These are phyloP conservation scores for Cladosporium sp. DNA, from an alignment of 2,329 filamentous ascomycete species.

Conservation along the genomic window DNA sequence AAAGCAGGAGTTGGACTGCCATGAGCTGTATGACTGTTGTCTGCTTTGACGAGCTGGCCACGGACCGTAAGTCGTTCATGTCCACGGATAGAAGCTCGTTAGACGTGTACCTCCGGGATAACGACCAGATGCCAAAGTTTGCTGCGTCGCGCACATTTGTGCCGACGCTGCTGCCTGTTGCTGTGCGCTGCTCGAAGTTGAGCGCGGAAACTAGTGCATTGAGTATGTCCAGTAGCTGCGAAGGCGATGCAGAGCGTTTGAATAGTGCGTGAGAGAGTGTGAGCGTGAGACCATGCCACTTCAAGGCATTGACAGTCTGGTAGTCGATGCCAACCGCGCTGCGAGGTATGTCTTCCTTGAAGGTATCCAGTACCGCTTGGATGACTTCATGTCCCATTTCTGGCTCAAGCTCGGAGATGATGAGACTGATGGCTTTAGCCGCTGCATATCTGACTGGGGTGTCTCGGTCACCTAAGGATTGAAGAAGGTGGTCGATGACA, in stretches of 20 bases:
- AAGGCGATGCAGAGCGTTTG: conserved; percentile 72
- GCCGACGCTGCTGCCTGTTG: conserved; percentile 81
- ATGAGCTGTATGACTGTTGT: conserved; percentile 60
- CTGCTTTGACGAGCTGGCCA: conserved; percentile 1
- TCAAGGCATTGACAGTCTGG: conserved; percentile 73
- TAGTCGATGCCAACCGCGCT: conserved; percentile 56
- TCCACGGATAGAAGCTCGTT: conserved; percentile 69
- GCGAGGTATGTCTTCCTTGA: conserved; percentile 62
- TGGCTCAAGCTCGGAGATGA: conserved; percentile 74
- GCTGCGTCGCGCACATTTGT: conserved; percentile 92
- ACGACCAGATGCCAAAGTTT: conserved; percentile 92
- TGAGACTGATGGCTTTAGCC: conserved; percentile 86
- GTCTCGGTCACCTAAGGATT: conserved; percentile 78
- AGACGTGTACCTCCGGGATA: conserved; percentile 84
- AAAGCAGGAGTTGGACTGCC: conserved; percentile 76
- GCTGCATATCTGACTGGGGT: conserved; percentile 87
- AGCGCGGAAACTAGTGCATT: conserved; percentile 76
- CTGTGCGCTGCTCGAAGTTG: conserved; percentile 82
- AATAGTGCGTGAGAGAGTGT: conserved; percentile 86
- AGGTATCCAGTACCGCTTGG: conserved; percentile 73
- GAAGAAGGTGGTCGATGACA: conserved; percentile 77
- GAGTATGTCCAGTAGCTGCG: conserved; percentile 71
- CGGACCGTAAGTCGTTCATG: conserved; percentile 19
- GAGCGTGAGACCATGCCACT: conserved; percentile 91
- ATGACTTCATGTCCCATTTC: conserved; percentile 86